Percentiles rank a stretch among this genome's conserved stretches.
These are phyloP conservation scores for Leccinum imitatum DNA, from an alignment of 768 basidiomycete species.

Conservation along the genomic window DNA sequence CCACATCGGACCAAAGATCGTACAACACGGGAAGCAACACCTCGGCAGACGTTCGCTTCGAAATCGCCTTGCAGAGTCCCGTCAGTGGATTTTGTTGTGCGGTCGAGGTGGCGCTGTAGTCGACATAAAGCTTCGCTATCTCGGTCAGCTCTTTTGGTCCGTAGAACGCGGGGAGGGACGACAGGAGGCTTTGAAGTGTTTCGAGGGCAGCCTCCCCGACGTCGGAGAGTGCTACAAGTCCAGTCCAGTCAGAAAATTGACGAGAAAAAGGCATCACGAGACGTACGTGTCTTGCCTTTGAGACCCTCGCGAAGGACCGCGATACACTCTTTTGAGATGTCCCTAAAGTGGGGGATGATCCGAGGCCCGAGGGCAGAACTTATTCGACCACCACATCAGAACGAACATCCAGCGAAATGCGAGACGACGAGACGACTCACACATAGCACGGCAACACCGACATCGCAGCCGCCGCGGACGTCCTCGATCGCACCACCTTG, in stretches of 20 bases:
- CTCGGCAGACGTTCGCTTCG: slow-evolving; percentile 70
- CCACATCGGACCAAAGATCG: slow-evolving; percentile 51
- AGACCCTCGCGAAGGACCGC: slow-evolving; percentile 44
- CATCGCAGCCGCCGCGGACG: slow-evolving; percentile 44
- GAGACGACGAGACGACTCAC: slow-evolving; percentile 39
- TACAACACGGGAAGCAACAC: slow-evolving; percentile 64
- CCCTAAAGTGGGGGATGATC: slow-evolving; percentile 80
- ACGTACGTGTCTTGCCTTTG: slow-evolving; percentile 35
- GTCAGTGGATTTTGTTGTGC: slow-evolving; percentile 30
- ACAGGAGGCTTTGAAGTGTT: slow-evolving; percentile 68
- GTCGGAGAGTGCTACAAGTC: slow-evolving; percentile 31
- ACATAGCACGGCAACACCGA: slow-evolving; percentile 57
- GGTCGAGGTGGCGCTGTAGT: slow-evolving; percentile 29
- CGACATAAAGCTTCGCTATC: slow-evolving; percentile 57
- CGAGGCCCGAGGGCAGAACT: slow-evolving; percentile 83
- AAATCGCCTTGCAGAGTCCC: slow-evolving; percentile 57
- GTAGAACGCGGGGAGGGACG: slow-evolving; percentile 83
- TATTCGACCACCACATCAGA: slow-evolving; percentile 9
- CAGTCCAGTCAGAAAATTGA: neutral
- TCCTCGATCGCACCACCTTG: slow-evolving; percentile 42
- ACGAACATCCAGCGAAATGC: neutral
- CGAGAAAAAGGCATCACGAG: slow-evolving; percentile 1
- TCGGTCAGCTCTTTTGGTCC: slow-evolving; percentile 55
- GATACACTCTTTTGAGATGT: slow-evolving; percentile 61
- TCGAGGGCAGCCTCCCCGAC: slow-evolving; percentile 37